Evolutionary conservation across 1,139 yeast species (phyloP).

Genomic region (Lodderomyces orthopsilosis): DNA sequence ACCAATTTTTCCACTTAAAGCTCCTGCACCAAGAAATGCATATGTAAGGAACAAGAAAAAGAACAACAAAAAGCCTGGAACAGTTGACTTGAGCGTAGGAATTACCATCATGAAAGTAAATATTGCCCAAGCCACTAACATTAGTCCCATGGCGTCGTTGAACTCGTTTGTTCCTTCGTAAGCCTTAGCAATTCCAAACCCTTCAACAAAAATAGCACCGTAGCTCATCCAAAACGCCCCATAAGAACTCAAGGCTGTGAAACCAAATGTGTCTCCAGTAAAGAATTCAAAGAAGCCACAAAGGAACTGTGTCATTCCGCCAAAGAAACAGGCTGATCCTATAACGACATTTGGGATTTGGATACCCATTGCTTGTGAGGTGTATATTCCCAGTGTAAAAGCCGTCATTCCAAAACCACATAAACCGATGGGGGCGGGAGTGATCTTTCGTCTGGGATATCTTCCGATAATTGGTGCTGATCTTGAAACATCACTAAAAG

Average conservation of each 20-base stretch:
- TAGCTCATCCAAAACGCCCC: slow-evolving; percentile 57
- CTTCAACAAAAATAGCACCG: slow-evolving; percentile 60
- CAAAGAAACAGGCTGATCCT: slow-evolving; percentile 44
- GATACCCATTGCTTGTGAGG: slow-evolving; percentile 43
- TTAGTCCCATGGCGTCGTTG: slow-evolving; percentile 55
- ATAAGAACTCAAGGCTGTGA: slow-evolving; percentile 39
- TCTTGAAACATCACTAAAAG: slow-evolving; percentile 40
- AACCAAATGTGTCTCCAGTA: slow-evolving; percentile 41
- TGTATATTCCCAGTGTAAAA: slow-evolving; percentile 29
- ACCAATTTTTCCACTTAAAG: slow-evolving; percentile 44
- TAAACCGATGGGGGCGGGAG: slow-evolving; percentile 21
- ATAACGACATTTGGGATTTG: slow-evolving; percentile 37
- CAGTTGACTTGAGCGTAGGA: slow-evolving; percentile 62
- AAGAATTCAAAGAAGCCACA: slow-evolving; percentile 54
- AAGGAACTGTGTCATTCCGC: slow-evolving; percentile 46
- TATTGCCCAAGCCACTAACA: slow-evolving; percentile 60
- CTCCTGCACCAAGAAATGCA: slow-evolving; percentile 56
- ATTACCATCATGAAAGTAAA: slow-evolving; percentile 58
- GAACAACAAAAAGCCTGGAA: slow-evolving; percentile 56
- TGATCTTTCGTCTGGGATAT: slow-evolving; percentile 23
- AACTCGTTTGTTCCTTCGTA: slow-evolving; percentile 47
- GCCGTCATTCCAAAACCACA: slow-evolving; percentile 51
- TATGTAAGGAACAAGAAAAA: slow-evolving; percentile 54
- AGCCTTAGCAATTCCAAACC: slow-evolving; percentile 53
- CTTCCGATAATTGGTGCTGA: slow-evolving; percentile 22